These are phyloP conservation scores for Lactarius akahatsu DNA, from an alignment of 768 basidiomycete species.

Conservation along the genomic window DNA sequence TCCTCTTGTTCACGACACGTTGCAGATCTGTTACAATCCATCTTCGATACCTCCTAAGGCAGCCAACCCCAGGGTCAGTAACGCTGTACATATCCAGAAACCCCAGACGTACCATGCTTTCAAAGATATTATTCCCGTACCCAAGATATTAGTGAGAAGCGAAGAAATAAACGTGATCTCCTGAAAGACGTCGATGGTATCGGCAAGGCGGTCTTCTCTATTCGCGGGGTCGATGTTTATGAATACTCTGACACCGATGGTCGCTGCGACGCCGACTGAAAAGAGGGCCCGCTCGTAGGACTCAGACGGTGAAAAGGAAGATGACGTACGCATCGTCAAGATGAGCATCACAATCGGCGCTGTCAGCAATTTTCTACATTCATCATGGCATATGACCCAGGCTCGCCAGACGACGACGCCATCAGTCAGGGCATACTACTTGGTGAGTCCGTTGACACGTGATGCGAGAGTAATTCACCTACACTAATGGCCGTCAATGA, in stretches of 20 bases:
- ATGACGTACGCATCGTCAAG: neutral
- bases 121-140: neutral
- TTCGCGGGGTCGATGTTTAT: neutral
- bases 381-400: conserved; percentile 2
- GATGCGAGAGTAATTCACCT: neutral
- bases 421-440: neutral
- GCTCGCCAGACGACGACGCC: conserved; percentile 4
- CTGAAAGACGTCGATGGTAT: neutral
- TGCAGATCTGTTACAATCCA: neutral
- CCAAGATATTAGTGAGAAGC: neutral
- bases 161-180: neutral
- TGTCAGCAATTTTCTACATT: neutral
- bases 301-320: no score
- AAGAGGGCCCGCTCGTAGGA: neutral
- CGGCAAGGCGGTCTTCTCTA: neutral
- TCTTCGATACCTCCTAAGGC: neutral
- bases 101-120: neutral
- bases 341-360: conserved; percentile 2
- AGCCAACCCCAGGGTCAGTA: neutral
- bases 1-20: neutral
- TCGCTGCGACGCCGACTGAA: neutral
- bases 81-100: neutral
- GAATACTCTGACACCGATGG: neutral
- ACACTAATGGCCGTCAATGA: neutral
- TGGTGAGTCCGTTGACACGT: neutral